Base-by-base conservation (phyloP, 768 basidiomycete genomes). In the Boletus barrowsii region DNA sequence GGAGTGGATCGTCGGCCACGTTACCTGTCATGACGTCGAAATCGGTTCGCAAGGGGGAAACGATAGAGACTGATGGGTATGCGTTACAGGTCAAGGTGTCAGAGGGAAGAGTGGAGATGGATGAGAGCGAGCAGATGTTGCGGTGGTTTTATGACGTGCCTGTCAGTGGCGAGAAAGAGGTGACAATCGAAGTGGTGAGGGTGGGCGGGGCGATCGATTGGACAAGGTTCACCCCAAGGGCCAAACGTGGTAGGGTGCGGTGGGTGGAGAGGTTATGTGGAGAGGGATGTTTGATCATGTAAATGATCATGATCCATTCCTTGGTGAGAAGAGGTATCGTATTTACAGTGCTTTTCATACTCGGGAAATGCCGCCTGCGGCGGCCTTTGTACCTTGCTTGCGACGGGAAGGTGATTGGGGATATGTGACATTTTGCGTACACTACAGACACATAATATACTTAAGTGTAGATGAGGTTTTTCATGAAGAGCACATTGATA, bases 111-210 rank as follows among this genome's bases (percentile, higher is more conserved):
- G 79, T 75, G 63, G 75, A 74, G 44, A 62, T 81, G 15, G 72
- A 76, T 13, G 81, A 79, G 3, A 69, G 72, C 9, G 79, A 78
- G 13, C 81, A 83, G 66, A 72, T 59, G n/a, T 62, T 87, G 42
- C 70, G 67, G 50, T 86, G 80, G 80, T 78, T 64, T 54, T 82
- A 82, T 56, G 61, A 62, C 14, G 60, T 72, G 1, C 76, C 78
- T 5, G 49, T 47, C 10, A 53, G 26, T 0, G 68, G 63, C 15
- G 54, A 57, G 18, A 62, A 61, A 20, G 72, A 68, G 49, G 70
- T 75, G 59, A 70, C 67, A 48, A 75, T 82, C 53, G 72, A 74
- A 60, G 61, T 82, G 45, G 70, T 63, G 58, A 58, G 81, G 41
- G 60, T 60, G 2, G 75, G 75, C 11, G 79, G 81, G 1, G 67